These are phyloP conservation scores for Psidium friedrichsthalianum DNA, from an alignment of 345 rosid genomes.

Conservation along the genomic window DNA sequence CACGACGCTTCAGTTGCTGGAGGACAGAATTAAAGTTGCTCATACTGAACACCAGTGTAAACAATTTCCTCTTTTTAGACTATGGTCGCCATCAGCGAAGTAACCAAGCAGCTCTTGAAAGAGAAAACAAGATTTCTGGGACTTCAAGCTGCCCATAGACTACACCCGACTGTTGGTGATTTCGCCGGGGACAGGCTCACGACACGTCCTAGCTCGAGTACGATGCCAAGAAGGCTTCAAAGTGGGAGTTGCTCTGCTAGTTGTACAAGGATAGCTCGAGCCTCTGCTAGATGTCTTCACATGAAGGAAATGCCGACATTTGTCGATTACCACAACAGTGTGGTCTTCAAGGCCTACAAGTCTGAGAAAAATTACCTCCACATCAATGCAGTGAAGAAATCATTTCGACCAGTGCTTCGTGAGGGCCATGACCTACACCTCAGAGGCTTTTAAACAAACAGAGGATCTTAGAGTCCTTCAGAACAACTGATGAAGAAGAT, in stretches of 20 bases:
- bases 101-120: conserved; percentile 35
- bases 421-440: too few relatives aligned
- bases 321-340: conserved; percentile 47
- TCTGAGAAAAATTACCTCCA: conserved; percentile 54
- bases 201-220: conserved; percentile 23
- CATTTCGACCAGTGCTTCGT: too few relatives aligned
- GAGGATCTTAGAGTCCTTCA: conserved; percentile 69
- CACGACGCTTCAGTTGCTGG: too few relatives aligned
- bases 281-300: conserved; percentile 41
- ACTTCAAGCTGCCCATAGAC: conserved; percentile 22
- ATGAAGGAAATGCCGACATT: conserved; percentile 40
- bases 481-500: conserved; percentile 52
- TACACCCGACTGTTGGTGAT: conserved; percentile 44
- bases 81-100: conserved; percentile 53
- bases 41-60: too few relatives aligned
- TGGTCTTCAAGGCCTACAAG: conserved; percentile 40
- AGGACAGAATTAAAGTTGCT: too few relatives aligned
- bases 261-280: conserved; percentile 28
- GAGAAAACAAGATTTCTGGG: conserved; percentile 32
- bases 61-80: conserved; percentile 23
- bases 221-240: conserved; percentile 29
- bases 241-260: conserved; percentile 66
- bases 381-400: too few relatives aligned
- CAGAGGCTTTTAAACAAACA: too few relatives aligned
- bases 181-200: conserved; percentile 57